Evolutionary conservation across 192 early-diverging fungal species (phyloP), one percentile per base, ranked within the genome.

Genomic region (Podila epigama): DNA sequence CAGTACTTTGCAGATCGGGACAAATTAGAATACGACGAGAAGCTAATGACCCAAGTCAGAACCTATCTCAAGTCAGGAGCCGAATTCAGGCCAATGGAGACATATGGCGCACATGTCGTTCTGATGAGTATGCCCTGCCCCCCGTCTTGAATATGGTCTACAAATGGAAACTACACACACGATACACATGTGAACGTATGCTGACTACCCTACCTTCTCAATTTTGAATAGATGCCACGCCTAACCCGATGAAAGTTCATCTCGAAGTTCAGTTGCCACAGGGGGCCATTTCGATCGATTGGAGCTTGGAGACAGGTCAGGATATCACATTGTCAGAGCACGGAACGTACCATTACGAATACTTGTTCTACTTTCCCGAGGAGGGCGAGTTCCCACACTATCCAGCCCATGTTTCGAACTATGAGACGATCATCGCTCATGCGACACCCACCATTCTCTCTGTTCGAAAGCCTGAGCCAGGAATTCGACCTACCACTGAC

Each of bases 331-430:
- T 77, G 37, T n/a, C 12, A 2, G 73, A 53, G 1, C 66, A 77
- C n/a, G 66, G 61, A 22, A 77, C 55, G 12, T 77, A 59, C 61
- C 60, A 77, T 33, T 68, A 68, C 18, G 66, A 68, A 22, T 77
- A 77, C 36, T 33, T 32, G 15, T 86, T 86, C 36, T 86, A 86
- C 39, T 86, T 86, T 63, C 85, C 85, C n/a, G 59, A 60, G n/a
- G 64, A 61, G 15, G 85, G 85, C 8, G 54, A 71, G 15, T 86
- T 68, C 42, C 41, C 51, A 1, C 59, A 81, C 27, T 65, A 81
- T 28, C 75, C 85, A 25, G 67, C 79, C 6, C 69, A 78, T n/a
- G 54, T 82, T 20, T 73, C 79, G 3, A 53, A 69, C 63, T 61
- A 70, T 42, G 66, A 70, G 37, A n/a, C 53, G n/a, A 63, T 77